phyloP scores from a whole-genome alignment of 2,329 filamentous ascomycete species.

The Phialophora tarda region DNA sequence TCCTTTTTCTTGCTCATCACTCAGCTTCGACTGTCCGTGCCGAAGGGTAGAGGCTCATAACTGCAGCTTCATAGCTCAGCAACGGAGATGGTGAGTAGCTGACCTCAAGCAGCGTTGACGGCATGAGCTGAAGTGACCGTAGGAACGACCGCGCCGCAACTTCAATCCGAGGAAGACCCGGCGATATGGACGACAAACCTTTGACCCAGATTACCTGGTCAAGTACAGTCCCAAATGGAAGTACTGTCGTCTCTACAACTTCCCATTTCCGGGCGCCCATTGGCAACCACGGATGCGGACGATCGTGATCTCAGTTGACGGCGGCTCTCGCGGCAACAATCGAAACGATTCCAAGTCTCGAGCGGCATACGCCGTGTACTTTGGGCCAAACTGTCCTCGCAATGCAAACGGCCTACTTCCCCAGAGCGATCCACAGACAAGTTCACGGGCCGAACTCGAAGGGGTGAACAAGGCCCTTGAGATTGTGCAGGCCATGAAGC shows the following conservation, averaged over 20 bases:
- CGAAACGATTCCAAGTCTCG: conserved; percentile 27
- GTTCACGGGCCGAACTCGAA: conserved; percentile 62
- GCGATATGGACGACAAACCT: conserved; percentile 36
- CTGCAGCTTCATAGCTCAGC: conserved; percentile 3
- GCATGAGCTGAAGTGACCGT: neutral
- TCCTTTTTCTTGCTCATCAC: neutral
- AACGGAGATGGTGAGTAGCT: conserved; percentile 8
- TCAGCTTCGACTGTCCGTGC: neutral
- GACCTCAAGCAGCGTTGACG: neutral
- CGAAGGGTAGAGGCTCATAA: neutral
- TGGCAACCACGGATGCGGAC: conserved; percentile 36
- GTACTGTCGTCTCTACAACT: conserved; percentile 34
- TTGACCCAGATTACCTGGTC: conserved; percentile 35
- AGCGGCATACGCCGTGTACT: conserved; percentile 35
- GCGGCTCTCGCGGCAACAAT: conserved; percentile 35
- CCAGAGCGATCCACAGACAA: conserved; percentile 48
- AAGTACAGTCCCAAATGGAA: conserved; percentile 38
- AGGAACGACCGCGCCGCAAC: conserved; percentile 36
- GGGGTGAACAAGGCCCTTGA: conserved; percentile 58
- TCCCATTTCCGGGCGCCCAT: conserved; percentile 31
- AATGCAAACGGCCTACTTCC: conserved; percentile 31
- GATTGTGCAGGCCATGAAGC: conserved; percentile 29
- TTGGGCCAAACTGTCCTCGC: conserved; percentile 33
- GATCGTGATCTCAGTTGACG: conserved; percentile 36
- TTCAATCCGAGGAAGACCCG: conserved; percentile 35